phyloP scores from a whole-genome alignment of 768 basidiomycete species.

The Mrakia gelida region DNA sequence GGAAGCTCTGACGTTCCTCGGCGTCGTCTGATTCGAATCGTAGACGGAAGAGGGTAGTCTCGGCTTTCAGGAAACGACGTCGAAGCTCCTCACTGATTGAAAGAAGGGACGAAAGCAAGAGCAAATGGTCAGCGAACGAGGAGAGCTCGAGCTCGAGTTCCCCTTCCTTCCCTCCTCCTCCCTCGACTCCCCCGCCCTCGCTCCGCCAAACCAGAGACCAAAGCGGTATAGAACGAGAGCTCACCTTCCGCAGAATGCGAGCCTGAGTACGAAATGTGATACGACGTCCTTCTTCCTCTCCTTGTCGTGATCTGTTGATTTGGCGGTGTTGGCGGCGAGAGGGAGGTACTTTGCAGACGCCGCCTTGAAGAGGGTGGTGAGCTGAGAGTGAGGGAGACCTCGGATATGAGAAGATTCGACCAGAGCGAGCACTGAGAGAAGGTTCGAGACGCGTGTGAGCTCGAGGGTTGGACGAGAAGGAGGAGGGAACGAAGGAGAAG shows the following conservation, averaged over 20 bases:
- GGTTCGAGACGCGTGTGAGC: constrained; percentile 36
- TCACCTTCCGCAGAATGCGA: constrained; percentile 95
- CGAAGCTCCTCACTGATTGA: constrained; percentile 75
- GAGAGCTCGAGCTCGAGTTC: not conserved
- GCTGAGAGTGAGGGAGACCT: constrained; percentile 74
- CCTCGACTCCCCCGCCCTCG: not conserved
- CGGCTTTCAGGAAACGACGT: constrained; percentile 81
- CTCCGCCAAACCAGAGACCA: not conserved
- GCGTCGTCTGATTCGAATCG: constrained; percentile 65
- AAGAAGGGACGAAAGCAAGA: not conserved
- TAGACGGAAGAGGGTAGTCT: constrained; percentile 73
- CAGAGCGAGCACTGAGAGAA: constrained; percentile 63
- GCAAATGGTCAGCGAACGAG: not conserved
- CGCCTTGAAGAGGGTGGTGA: constrained; percentile 57
- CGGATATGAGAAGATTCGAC: constrained; percentile 85
- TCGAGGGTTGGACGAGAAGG: constrained; percentile 22
- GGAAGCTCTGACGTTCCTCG: constrained; percentile 56
- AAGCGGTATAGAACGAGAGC: constrained; percentile 51
- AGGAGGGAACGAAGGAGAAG: not conserved
- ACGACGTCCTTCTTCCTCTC: constrained; percentile 80
- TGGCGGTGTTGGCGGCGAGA: constrained; percentile 58
- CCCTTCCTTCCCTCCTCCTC: not conserved
- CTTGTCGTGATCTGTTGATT: constrained; percentile 51
- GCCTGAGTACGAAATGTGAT: constrained; percentile 85
- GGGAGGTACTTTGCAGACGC: constrained; percentile 75